These are phyloP conservation scores for Saturnispora saitoi DNA, from an alignment of 805 yeast genomes.

Conservation along the genomic window DNA sequence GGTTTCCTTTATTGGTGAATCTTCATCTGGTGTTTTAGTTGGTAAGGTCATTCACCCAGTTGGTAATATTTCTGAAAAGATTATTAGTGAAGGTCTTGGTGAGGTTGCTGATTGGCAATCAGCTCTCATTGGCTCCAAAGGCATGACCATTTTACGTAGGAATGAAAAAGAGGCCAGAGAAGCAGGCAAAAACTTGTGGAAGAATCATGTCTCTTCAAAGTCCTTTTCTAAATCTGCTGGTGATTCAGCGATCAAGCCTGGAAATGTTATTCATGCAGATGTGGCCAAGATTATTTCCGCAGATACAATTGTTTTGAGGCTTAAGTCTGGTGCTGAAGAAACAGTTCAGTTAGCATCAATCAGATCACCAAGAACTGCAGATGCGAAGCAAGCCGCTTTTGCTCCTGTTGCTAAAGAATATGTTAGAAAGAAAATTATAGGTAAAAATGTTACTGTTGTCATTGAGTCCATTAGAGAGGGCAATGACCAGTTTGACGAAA, in stretches of 20 bases:
- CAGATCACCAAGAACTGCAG: constrained; percentile 64
- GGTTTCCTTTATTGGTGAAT: constrained; percentile 50
- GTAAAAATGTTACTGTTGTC: constrained; percentile 53
- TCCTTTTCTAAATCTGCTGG: constrained; percentile 16
- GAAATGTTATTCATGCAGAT: constrained; percentile 43
- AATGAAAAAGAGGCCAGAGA: constrained; percentile 56
- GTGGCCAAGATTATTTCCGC: constrained; percentile 57
- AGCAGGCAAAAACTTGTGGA: constrained; percentile 52
- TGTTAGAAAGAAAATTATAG: constrained; percentile 59
- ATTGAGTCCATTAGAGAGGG: constrained; percentile 60
- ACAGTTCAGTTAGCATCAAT: constrained; percentile 71
- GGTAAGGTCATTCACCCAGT: constrained; percentile 61
- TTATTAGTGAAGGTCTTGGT: constrained; percentile 64
- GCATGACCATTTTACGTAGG: constrained; percentile 53
- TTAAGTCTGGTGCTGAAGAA: constrained; percentile 41
- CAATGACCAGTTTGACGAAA: constrained; percentile 52
- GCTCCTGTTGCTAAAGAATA: constrained; percentile 66
- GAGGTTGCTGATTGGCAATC: constrained; percentile 79
- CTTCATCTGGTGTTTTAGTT: constrained; percentile 52
- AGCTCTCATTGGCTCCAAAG: constrained; percentile 50
- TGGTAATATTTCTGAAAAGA: constrained; percentile 63
- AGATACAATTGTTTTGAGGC: constrained; percentile 54
- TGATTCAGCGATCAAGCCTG: constrained; percentile 31
- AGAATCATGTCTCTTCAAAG: constrained; percentile 20
- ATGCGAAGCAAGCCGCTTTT: constrained; percentile 46